Percentiles rank a stretch among this genome's conserved stretches.
These are phyloP conservation scores for Iris macrosiphon DNA, from an alignment of 106 monocot genomes.

Conservation along the genomic window DNA sequence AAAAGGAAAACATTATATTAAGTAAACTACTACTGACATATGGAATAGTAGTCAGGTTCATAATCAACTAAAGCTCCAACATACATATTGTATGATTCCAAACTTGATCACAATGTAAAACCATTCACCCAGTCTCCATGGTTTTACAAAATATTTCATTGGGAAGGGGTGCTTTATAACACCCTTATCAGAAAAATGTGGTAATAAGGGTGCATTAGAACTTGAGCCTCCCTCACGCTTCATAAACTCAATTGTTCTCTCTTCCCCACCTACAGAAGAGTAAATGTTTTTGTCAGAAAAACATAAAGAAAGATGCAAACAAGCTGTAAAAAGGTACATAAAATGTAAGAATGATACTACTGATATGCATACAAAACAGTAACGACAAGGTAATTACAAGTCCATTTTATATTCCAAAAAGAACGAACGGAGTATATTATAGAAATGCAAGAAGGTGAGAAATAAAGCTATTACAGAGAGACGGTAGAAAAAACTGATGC, in stretches of 20 bases:
- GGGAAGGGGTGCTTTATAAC: constrained; percentile 89
- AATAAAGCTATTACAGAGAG: too few relatives aligned
- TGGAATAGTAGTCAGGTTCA: neutral
- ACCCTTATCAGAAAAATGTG: constrained; percentile 44
- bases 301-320: too few relatives aligned
- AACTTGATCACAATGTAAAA: constrained; percentile 82
- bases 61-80: constrained; percentile 3
- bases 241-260: constrained; percentile 89
- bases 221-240: constrained; percentile 61
- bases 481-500: too few relatives aligned
- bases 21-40: neutral
- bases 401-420: too few relatives aligned
- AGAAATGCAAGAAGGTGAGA: too few relatives aligned
- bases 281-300: too few relatives aligned
- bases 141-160: constrained; percentile 70
- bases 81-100: constrained; percentile 96
- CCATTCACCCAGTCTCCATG: constrained; percentile 77
- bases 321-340: too few relatives aligned
- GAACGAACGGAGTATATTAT: too few relatives aligned
- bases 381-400: too few relatives aligned
- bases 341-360: too few relatives aligned
- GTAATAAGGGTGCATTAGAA: constrained; percentile 48
- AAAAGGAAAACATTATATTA: constrained; percentile 5
- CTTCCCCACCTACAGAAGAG: constrained; percentile 69
- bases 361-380: too few relatives aligned